Conservation (phyloP, 495 filamentous ascomycete genomes). For the Aspergillus egyptiacus region DNA sequence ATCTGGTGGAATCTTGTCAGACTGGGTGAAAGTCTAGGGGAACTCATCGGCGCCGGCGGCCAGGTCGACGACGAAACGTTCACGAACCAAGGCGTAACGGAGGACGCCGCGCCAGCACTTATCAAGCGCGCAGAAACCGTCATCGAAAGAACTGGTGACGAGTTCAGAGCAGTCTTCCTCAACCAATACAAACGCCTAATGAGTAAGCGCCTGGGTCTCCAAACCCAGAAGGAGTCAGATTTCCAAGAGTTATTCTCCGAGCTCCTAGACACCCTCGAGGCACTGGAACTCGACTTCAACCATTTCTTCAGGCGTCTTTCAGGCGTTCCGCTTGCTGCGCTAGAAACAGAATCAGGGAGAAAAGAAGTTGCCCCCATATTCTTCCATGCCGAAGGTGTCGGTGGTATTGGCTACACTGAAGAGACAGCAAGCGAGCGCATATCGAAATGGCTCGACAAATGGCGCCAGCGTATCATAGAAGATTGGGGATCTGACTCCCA, state of each 20-base stretch:
- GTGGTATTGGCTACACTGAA: constrained; percentile 51
- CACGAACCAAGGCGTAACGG: constrained; percentile 60
- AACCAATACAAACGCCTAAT: constrained; percentile 82
- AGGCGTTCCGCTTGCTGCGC: constrained; percentile 45
- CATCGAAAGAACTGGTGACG: constrained; percentile 70
- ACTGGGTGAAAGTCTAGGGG: constrained; percentile 83
- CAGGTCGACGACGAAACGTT: constrained; percentile 65
- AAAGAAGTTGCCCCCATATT: constrained; percentile 56
- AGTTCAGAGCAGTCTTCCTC: constrained; percentile 81
- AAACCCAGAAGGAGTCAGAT: constrained; percentile 56
- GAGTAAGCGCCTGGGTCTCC: constrained; percentile 68
- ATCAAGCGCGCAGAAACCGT: constrained; percentile 75
- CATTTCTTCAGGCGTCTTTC: constrained; percentile 81
- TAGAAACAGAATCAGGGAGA: constrained; percentile 56
- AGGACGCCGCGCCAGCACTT: constrained; percentile 59
- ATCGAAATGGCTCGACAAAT: constrained; percentile 68
- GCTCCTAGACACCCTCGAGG: constrained; percentile 75
- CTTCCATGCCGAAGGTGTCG: constrained; percentile 62
- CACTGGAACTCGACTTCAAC: constrained; percentile 79
- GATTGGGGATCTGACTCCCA: constrained; percentile 54
- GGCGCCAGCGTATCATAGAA: constrained; percentile 59
- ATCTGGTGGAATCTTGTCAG: constrained; percentile 99
- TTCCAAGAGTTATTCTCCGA: constrained; percentile 73
- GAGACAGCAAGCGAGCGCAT: constrained; percentile 55
- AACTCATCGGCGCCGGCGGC: constrained; percentile 70